Base-by-base conservation (phyloP, 176 grass and related monocot genomes). In the Carex littledalei region DNA sequence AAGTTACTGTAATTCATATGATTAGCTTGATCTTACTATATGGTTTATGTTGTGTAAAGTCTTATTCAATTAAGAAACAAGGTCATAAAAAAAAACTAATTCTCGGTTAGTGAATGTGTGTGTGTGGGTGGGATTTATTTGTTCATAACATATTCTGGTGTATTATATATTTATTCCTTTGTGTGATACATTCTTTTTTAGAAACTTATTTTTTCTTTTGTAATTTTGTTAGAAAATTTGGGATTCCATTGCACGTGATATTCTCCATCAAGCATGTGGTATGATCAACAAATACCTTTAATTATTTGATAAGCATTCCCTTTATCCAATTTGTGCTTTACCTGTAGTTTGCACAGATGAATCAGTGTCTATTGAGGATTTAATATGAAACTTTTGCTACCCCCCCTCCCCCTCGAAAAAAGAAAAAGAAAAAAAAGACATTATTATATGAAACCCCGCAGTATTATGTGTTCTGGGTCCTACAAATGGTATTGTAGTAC, bases 261-360 rank as follows among this genome's bases (percentile, higher is more conserved):
- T 89, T 74, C 92, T 95, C 68, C 84, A 93, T 24, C 93, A 98
- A 88, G 91, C 95, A 93, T 98, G 93, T 94, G 93, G 95, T 98
- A 92, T 86, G 81, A 32, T 77, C 31, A 13, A 83, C 7, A 64
- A 54, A 56, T 89, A 77, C 31, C 3, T 31, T 65, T 83, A 18
- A 58, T 61, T 60, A 63, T 77, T 29, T 31, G 77, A 50, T 52
- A 16, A 39, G 17, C 50, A 78, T 76, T 59, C 63, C 76, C 26
- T n/a, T 39, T 59, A 18, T 67, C n/a, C 14, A 67, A 35, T 81
- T 81, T 43, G 21, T 81, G 9, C 63, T 34, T 57, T 62, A 41
- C 26, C 24, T 32, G 72, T 54, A 22, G 47, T 77, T 54, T 77
- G 11, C 20, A 55, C 49, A 31, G 72, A 77, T 77, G 21, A 77